Evolutionary conservation across 208 protist genomes (phyloP).

Genomic region (Wallacemonas sp.): DNA sequence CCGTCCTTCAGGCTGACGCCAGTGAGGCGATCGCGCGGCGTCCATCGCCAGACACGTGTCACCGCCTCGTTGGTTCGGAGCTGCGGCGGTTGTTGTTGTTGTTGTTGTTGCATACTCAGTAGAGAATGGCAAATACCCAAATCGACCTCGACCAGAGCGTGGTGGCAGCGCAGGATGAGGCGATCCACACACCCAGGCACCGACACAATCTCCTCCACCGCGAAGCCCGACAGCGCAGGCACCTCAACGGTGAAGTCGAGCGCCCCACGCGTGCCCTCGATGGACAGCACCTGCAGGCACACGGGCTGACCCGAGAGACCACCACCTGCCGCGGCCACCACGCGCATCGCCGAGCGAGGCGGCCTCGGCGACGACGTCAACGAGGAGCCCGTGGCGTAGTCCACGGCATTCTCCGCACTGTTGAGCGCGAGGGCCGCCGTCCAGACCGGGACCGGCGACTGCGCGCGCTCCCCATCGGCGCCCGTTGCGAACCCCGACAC

Average conservation of each 20-base stretch:
- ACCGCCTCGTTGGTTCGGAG: constrained; percentile 31
- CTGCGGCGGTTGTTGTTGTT: background rate
- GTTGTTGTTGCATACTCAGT: background rate
- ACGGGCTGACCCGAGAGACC: constrained; percentile 3
- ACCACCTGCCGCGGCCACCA: constrained; percentile 1
- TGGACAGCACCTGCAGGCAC: constrained; percentile 33
- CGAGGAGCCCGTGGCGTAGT: constrained; percentile 1
- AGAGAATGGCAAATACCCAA: constrained; percentile 20
- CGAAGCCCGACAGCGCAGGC: constrained; percentile 40
- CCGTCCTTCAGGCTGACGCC: constrained; percentile 49
- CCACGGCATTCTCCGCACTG: constrained; percentile 16
- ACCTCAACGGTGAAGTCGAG: constrained; percentile 40
- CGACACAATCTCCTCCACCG: constrained; percentile 36
- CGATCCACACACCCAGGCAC: constrained; percentile 40
- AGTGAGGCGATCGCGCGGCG: constrained; percentile 55
- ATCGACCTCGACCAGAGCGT: constrained; percentile 41
- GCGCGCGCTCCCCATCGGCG: constrained; percentile 16
- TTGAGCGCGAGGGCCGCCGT: constrained; percentile 27
- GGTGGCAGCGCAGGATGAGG: constrained; percentile 30
- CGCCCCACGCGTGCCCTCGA: constrained; percentile 37
- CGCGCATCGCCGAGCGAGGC: constrained; percentile 2
- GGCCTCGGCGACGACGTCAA: background rate
- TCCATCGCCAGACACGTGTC: constrained; percentile 59
- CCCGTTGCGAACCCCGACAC: constrained; percentile 36
- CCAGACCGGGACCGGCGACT: constrained; percentile 25